Percentiles rank a stretch among this genome's conserved stretches.
Conservation (phyloP, 306 rosid genomes). For the Delonix regia region DNA sequence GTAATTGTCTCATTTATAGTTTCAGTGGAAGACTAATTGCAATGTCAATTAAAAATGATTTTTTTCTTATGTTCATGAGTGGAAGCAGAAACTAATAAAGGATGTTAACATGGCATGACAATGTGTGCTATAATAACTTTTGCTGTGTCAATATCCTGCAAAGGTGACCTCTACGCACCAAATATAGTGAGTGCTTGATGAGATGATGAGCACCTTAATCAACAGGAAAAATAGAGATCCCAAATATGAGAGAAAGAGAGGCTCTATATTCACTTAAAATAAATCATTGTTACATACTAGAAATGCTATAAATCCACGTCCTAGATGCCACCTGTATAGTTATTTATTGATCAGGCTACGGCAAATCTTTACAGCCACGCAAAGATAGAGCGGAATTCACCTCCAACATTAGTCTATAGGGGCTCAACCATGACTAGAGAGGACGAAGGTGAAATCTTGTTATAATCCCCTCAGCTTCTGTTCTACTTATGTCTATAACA, state of each 20-base stretch:
- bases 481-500: slow-evolving; percentile 29
- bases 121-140: neutral
- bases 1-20: neutral
- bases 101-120: neutral
- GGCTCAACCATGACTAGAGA: slow-evolving; percentile 37
- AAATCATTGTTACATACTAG: slow-evolving; percentile 29
- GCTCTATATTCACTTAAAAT: slow-evolving; percentile 38
- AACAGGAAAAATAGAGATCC: slow-evolving; percentile 9
- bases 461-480: slow-evolving; percentile 7
- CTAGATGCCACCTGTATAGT: slow-evolving; percentile 20
- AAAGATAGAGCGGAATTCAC: slow-evolving; percentile 7
- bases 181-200: slow-evolving; percentile 2
- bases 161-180: neutral
- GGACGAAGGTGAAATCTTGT: slow-evolving; percentile 9
- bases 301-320: slow-evolving; percentile 15
- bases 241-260: slow-evolving; percentile 17
- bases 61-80: neutral
- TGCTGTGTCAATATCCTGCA: neutral
- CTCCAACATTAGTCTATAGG: slow-evolving; percentile 19
- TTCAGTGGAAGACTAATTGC: neutral
- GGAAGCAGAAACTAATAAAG: neutral
- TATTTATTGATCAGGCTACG: slow-evolving; percentile 20
- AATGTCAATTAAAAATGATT: neutral
- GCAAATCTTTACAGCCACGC: slow-evolving; percentile 23
- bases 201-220: slow-evolving; percentile 11